Evolutionary conservation across 768 basidiomycete genomes (phyloP), one percentile per base, ranked within the genome.

Genomic region (Lactarius tabidus): DNA sequence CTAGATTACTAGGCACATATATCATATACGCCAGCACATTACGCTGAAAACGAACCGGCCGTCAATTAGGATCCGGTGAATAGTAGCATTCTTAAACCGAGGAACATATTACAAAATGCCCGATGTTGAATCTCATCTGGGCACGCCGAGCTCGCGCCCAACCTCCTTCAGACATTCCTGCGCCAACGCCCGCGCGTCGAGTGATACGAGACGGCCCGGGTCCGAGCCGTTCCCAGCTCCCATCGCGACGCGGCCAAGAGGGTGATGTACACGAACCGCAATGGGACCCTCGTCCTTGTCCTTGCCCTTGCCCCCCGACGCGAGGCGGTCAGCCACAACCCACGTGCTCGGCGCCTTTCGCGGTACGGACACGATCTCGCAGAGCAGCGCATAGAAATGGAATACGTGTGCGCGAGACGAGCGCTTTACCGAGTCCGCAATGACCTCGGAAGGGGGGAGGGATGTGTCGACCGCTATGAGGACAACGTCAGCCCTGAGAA

Each of bases 361-460:
- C 0, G 89, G 85, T 61, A 88, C 83, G 2, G 92, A 85, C 10
- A 84, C 87, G 55, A 96, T 88, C 70, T 93, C 88, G 70, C 90
- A 89, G 5, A 97, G 74, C 2, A 90, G 76, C 0, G 85, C 78
- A 71, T 95, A 95, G 64, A 96, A 87, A 72, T 94, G 87, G 81
- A 96, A 96, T 14, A 98, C 77, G 71, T 96, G 95, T 0, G 90
- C 93, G 18, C 85, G 81, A 0, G 85, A 74, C 1, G 95, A 95
- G 1, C 90, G 85, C 69, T 84, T 85, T 15, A 89, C 84, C 0
- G 89, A 84, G 65, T 93, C 87, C 0, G 86, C 79, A 26, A 95
- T 80, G 3, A 91, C 77, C 15, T 78, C 77, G 15, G 84, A 77
- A 0, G 87, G 83, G 1, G 80, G 75, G 20, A 83, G 72, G 1